Evolutionary conservation across 768 basidiomycete genomes (phyloP).

Genomic region (Russula vinacea): DNA sequence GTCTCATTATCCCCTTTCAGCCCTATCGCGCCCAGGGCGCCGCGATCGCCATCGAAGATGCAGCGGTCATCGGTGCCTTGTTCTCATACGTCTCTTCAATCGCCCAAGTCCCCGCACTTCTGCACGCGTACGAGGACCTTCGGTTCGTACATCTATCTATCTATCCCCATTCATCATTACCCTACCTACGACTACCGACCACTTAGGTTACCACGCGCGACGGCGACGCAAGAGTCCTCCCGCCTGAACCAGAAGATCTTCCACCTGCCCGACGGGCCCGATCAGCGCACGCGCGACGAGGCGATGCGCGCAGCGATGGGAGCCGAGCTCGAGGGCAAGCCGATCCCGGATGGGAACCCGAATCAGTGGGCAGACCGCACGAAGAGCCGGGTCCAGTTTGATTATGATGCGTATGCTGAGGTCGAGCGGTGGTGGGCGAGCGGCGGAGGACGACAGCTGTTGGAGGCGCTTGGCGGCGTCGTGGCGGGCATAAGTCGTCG

Average conservation of each 20-base stretch:
- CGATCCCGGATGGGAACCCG: constrained; percentile 39
- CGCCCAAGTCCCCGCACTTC: constrained; percentile 44
- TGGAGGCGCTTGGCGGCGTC: constrained; percentile 10
- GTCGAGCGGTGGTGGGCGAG: constrained; percentile 51
- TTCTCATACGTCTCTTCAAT: constrained; percentile 46
- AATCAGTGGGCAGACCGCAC: constrained; percentile 59
- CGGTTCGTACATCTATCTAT: constrained; percentile 37
- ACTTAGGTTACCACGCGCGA: constrained; percentile 46
- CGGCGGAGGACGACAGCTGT: constrained; percentile 35
- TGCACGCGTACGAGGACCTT: constrained; percentile 52
- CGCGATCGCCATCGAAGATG: constrained; percentile 51
- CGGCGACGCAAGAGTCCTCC: constrained; percentile 48
- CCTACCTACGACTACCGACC: too few relatives aligned
- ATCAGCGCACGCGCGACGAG: constrained; percentile 49
- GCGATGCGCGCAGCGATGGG: constrained; percentile 51
- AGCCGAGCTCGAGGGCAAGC: constrained; percentile 35
- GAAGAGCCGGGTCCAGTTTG: constrained; percentile 48
- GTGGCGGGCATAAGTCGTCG: neutral
- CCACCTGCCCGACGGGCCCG: constrained; percentile 54
- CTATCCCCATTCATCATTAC: too few relatives aligned
- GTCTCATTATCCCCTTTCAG: constrained; percentile 19
- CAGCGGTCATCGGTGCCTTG: constrained; percentile 46
- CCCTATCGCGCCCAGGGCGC: constrained; percentile 46
- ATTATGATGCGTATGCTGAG: constrained; percentile 52
- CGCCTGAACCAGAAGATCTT: constrained; percentile 53